phyloP scores from a whole-genome alignment of 2,329 filamentous ascomycete species.

The Botryotinia globosa region DNA sequence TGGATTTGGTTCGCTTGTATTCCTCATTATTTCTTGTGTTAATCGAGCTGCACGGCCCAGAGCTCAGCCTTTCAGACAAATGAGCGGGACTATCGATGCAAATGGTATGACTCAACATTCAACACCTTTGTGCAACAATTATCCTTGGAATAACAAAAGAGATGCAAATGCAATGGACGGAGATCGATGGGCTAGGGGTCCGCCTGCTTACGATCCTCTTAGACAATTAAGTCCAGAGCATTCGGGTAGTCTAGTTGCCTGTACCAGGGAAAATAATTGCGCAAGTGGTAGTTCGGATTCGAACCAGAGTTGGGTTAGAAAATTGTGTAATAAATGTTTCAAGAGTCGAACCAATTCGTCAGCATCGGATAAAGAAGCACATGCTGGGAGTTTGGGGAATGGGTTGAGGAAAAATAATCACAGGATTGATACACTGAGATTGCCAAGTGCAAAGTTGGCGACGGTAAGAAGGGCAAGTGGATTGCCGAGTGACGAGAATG shows the following conservation, averaged over 20 bases:
- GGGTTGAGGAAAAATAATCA: not conserved
- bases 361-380: not conserved
- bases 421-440: conserved; percentile 15
- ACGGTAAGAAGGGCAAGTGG: conserved; percentile 15
- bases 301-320: not conserved
- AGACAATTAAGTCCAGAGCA: not conserved
- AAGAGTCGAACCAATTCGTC: not conserved
- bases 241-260: not conserved
- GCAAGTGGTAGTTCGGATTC: not conserved
- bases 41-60: conserved; percentile 2
- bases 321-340: conserved; percentile 1
- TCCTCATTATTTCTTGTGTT: conserved; percentile 13
- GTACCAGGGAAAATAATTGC: not conserved
- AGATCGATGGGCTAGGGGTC: not conserved
- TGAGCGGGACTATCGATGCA: not conserved
- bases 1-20: conserved; percentile 7
- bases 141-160: not conserved
- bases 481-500: not conserved
- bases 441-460: conserved; percentile 1
- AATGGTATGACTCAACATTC: not conserved
- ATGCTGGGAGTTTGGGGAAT: not conserved
- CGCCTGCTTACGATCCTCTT: not conserved
- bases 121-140: not conserved
- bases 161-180: not conserved
- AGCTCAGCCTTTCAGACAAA: not conserved